Evolutionary conservation across 78 protist genomes (phyloP).

Genomic region (Dictyostelium brefeldianum): DNA sequence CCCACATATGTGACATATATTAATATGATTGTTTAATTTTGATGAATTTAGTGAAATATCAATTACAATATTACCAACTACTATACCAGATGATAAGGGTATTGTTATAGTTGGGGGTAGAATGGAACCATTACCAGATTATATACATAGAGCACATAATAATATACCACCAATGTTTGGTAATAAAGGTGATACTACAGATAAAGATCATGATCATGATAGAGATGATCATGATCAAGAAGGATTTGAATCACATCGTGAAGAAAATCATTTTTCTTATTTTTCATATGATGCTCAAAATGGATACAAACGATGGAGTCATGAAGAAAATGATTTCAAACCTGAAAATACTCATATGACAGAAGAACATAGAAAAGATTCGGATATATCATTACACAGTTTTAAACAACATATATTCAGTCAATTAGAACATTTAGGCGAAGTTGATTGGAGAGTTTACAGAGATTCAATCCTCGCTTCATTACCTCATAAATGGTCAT

Average conservation of each 20-base stretch:
- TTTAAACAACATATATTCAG: conserved; percentile 51
- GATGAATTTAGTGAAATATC: conserved; percentile 51
- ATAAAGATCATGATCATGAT: background rate
- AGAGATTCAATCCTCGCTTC: conserved; percentile 30
- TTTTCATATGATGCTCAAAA: conserved; percentile 46
- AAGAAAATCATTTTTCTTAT: conserved; percentile 55
- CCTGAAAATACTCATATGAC: conserved; percentile 39
- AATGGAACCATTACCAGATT: conserved; percentile 2
- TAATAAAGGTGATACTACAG: background rate
- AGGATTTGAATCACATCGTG: background rate
- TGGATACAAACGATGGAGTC: conserved; percentile 56
- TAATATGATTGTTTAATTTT: background rate
- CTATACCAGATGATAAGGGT: conserved; percentile 40
- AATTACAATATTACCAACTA: conserved; percentile 18
- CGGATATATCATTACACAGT: conserved; percentile 36
- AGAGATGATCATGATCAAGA: conserved; percentile 7
- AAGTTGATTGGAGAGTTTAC: conserved; percentile 70
- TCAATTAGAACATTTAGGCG: conserved; percentile 70
- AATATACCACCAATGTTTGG: conserved; percentile 27
- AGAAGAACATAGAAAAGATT: conserved; percentile 40
- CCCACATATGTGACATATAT: background rate
- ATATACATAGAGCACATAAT: background rate
- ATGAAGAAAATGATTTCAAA: conserved; percentile 54
- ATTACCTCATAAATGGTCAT: conserved; percentile 72
- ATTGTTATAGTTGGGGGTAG: conserved; percentile 70